Percentiles rank a stretch among this genome's conserved stretches.
phyloP scores from a whole-genome alignment of 768 basidiomycete genomes.

The Phylloporus rhodoxanthus region DNA sequence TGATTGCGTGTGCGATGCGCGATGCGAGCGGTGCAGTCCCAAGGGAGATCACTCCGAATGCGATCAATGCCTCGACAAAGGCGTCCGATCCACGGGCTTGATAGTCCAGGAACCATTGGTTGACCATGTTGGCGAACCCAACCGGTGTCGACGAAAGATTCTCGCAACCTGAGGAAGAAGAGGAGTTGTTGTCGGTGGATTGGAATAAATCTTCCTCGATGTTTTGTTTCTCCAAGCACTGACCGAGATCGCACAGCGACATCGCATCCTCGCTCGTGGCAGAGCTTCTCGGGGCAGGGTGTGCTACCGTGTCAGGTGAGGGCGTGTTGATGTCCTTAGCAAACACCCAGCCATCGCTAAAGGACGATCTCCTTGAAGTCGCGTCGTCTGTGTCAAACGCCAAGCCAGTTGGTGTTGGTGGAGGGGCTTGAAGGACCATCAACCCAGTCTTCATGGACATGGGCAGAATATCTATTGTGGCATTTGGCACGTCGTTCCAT shows the following conservation, averaged over 20 bases:
- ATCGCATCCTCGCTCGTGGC: neutral
- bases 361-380: neutral
- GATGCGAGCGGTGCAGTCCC: constrained; percentile 13
- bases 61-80: constrained; percentile 15
- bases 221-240: neutral
- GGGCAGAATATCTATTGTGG: constrained; percentile 8
- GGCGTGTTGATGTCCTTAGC: constrained; percentile 1
- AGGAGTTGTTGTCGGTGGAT: neutral
- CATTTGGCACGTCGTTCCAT: constrained; percentile 27
- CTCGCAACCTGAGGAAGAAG: constrained; percentile 8
- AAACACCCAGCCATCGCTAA: constrained; percentile 1
- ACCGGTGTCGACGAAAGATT: constrained; percentile 7
- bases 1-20: constrained; percentile 11
- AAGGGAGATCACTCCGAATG: constrained; percentile 10
- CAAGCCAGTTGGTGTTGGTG: constrained; percentile 14
- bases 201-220: neutral
- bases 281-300: neutral
- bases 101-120: constrained; percentile 22
- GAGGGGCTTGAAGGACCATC: constrained; percentile 12
- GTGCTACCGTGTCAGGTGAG: constrained; percentile 1
- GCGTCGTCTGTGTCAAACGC: constrained; percentile 3
- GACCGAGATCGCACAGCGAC: neutral
- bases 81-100: constrained; percentile 9
- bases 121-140: constrained; percentile 13
- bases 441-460: constrained; percentile 2